Evolutionary conservation across 805 yeast genomes (phyloP), one percentile per base, ranked within the genome.

Genomic region (Spathaspora sp.): DNA sequence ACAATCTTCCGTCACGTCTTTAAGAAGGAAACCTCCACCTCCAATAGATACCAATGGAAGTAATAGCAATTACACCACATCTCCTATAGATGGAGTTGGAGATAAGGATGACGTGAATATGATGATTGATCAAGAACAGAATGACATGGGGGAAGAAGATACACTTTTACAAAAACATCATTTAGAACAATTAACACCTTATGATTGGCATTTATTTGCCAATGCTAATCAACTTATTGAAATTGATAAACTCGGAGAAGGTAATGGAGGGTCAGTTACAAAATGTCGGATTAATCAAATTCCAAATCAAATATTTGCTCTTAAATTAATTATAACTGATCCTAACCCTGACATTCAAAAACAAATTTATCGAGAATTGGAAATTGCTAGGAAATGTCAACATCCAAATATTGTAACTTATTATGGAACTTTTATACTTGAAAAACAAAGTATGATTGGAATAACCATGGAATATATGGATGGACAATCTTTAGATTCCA

Each of bases 381-480:
- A 90, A 64, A 92, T 89, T 68, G 93, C 93, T 67, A 79, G 89
- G 57, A 78, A 85, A 40, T 93, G 96, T 65, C 77, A 82, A 60
- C 86, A 93, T 40, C 89, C 90, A 2, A 86, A 83, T 63, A 94
- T 94, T 55, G 98, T 93, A 23, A 81, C 84, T 65, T 94, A 94
- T 67, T 93, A 89, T 66, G 99, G 99, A 7, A 91, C 97, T 56
- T 94, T 89, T 62, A 75, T 89, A 57, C 85, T 87, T 59, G 89
- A 86, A 60, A 79, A 80, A 52, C 83, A 80, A 54, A 87, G 91
- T 28, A 82, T 91, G 62, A 91, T 94, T 42, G 91, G 89, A 58
- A 94, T 94, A 28, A 90, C 97, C 46, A 94, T 94, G 98, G 99
- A 94, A 68, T 94, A 82, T 66, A 94, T 96, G 91, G 97, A 91